Conservation (phyloP, 2,329 filamentous ascomycete species). For the Acarospora socialis region DNA sequence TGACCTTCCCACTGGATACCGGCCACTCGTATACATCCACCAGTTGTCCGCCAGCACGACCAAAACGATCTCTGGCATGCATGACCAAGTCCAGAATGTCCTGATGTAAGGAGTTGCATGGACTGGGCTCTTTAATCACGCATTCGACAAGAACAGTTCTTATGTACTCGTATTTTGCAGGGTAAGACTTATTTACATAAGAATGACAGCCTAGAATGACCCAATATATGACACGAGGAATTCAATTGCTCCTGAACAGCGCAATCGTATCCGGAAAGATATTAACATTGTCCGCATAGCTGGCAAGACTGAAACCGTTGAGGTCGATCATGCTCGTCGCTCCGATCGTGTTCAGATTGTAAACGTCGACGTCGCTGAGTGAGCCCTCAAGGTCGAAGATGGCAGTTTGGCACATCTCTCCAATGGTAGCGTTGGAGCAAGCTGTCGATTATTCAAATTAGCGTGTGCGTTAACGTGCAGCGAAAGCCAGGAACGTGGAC, state of each 20-base stretch:
- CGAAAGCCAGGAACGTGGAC: background rate
- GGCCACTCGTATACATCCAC: no score
- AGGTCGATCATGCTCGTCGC: slow-evolving; percentile 32
- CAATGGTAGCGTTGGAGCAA: slow-evolving; percentile 26
- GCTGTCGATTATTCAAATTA: slow-evolving; percentile 9
- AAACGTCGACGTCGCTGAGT: slow-evolving; percentile 25
- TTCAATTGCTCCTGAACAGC: slow-evolving; percentile 23
- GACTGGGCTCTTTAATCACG: no score
- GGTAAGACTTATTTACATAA: no score
- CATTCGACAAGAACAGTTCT: no score
- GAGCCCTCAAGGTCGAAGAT: slow-evolving; percentile 34
- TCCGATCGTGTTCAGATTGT: slow-evolving; percentile 35
- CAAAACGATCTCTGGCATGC: no score
- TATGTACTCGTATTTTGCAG: no score
- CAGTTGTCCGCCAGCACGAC: no score
- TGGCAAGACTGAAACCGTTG: slow-evolving; percentile 30
- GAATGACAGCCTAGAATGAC: no score
- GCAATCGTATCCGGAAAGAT: slow-evolving; percentile 31
- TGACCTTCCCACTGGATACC: no score
- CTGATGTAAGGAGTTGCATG: no score
- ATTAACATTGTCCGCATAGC: slow-evolving; percentile 33
- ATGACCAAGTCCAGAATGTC: no score
- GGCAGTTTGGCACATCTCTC: slow-evolving; percentile 33
- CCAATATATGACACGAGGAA: no score
- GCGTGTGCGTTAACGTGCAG: background rate